A percentile compares a stretch with the other conserved stretches of the same genome.
These are phyloP conservation scores for Aaosphaeria pasadenensis DNA, from an alignment of 2,329 filamentous ascomycete species.

Conservation along the genomic window DNA sequence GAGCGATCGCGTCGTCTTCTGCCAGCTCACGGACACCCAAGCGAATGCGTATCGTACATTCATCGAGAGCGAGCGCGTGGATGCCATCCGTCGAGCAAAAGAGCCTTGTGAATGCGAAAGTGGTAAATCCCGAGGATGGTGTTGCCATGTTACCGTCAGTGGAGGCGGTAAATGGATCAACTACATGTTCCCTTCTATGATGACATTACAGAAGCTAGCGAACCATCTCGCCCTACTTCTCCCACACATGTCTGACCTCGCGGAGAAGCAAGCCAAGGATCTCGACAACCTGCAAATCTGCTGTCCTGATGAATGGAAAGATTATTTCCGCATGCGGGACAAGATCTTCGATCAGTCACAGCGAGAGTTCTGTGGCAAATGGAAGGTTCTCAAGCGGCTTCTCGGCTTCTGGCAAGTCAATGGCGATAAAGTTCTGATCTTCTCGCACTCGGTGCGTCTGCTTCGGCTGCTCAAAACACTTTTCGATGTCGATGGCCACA, in stretches of 20 bases:
- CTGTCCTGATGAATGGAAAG: conserved; percentile 70
- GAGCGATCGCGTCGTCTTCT: conserved; percentile 91
- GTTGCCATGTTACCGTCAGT: conserved; percentile 63
- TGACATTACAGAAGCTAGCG: conserved; percentile 78
- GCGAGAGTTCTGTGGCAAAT: conserved; percentile 92
- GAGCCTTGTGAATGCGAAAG: conserved; percentile 69
- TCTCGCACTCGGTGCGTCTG: conserved; percentile 86
- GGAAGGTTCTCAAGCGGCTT: conserved; percentile 84
- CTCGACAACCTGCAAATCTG: conserved; percentile 70
- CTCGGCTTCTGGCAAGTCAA: conserved; percentile 86
- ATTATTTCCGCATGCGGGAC: conserved; percentile 71
- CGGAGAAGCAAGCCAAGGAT: conserved; percentile 75
- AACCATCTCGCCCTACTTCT: conserved; percentile 91
- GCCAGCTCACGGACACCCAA: conserved; percentile 80
- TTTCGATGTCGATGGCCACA: conserved; percentile 71
- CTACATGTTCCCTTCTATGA: conserved; percentile 81
- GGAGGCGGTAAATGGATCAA: conserved; percentile 63
- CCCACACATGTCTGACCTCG: conserved; percentile 61
- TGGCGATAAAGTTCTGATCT: conserved; percentile 92
- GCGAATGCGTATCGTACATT: conserved; percentile 79
- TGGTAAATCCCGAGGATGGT: conserved; percentile 73
- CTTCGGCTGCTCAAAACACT: conserved; percentile 80
- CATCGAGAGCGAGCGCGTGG: conserved; percentile 68
- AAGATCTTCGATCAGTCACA: conserved; percentile 79
- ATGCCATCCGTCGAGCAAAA: conserved; percentile 64